Evolutionary conservation across 352 stramenopile species (phyloP).

Genomic region (Phytopythium cucurbitacearum): DNA sequence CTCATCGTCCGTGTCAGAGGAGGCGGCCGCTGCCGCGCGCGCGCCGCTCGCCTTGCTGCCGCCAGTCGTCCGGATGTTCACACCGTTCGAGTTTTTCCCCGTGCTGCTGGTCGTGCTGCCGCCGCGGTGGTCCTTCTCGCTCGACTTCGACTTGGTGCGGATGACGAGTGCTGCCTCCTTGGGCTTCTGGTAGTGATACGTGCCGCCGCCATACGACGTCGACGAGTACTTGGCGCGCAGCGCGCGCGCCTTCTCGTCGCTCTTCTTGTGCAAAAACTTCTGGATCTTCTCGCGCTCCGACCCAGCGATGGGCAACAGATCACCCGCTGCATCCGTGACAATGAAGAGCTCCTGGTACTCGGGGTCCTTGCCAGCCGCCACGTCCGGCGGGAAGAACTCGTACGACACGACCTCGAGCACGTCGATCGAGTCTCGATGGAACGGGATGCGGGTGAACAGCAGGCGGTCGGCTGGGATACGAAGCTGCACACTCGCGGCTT

Average conservation of each 20-base stretch:
- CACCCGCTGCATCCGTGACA: constrained; percentile 47
- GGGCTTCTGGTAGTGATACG: constrained; percentile 65
- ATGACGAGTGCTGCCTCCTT: constrained; percentile 79
- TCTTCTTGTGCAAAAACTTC: constrained; percentile 52
- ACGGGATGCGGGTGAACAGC: constrained; percentile 54
- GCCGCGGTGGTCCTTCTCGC: constrained; percentile 42
- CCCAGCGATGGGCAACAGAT: constrained; percentile 29
- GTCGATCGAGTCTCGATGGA: constrained; percentile 59
- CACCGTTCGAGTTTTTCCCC: constrained; percentile 39
- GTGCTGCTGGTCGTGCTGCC: constrained; percentile 51
- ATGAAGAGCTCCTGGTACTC: constrained; percentile 71
- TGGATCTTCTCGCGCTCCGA: constrained; percentile 52
- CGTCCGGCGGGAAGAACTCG: constrained; percentile 25
- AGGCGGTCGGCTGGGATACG: constrained; percentile 48
- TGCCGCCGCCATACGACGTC: constrained; percentile 27
- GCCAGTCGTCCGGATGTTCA: constrained; percentile 50
- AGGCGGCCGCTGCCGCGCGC: constrained; percentile 16
- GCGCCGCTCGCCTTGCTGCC: constrained; percentile 3
- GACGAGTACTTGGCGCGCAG: constrained; percentile 43
- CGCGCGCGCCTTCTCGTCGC: constrained; percentile 47
- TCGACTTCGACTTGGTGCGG: constrained; percentile 64
- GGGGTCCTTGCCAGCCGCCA: constrained; percentile 18
- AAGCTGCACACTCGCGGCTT: constrained; percentile 29
- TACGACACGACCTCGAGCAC: constrained; percentile 69
- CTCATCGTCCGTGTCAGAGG: constrained; percentile 74